Percentiles rank a stretch among this genome's conserved stretches.
phyloP scores from a whole-genome alignment of 2,329 filamentous ascomycete genomes.

The Leptographium wingfieldii region DNA sequence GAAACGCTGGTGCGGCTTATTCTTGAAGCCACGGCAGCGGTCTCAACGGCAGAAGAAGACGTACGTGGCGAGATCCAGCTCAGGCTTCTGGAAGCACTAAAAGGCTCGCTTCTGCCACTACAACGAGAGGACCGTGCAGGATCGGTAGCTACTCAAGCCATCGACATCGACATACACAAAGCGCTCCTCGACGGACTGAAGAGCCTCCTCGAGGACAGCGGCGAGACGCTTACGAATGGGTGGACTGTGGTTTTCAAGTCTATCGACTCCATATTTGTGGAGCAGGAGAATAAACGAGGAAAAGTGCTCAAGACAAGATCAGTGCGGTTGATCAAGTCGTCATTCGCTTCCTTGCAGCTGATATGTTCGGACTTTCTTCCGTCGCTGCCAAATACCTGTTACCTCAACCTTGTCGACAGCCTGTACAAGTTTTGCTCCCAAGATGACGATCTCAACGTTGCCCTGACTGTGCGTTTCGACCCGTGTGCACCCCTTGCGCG shows the following conservation, averaged over 20 bases:
- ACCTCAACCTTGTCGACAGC: constrained; percentile 69
- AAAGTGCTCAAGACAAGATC: constrained; percentile 43
- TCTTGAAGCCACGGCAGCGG: constrained; percentile 44
- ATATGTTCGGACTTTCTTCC: constrained; percentile 90
- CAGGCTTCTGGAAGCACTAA: constrained; percentile 56
- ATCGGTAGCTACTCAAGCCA: constrained; percentile 45
- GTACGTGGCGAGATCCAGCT: constrained; percentile 51
- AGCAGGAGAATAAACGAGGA: constrained; percentile 18
- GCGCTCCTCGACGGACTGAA: constrained; percentile 69
- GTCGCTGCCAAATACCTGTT: constrained; percentile 57
- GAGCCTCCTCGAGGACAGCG: constrained; percentile 73
- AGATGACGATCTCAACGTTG: constrained; percentile 86
- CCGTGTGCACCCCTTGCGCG: neutral
- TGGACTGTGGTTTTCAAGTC: constrained; percentile 83
- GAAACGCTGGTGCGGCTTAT: constrained; percentile 49
- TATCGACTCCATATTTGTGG: constrained; percentile 66
- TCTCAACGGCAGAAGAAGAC: constrained; percentile 37
- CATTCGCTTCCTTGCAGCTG: constrained; percentile 81
- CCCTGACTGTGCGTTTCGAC: constrained; percentile 57
- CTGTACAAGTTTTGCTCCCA: constrained; percentile 84
- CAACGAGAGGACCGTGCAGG: constrained; percentile 38
- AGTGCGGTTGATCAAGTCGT: constrained; percentile 65
- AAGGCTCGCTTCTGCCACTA: constrained; percentile 46
- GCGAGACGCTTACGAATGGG: constrained; percentile 67
- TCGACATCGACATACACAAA: constrained; percentile 69